Evolutionary conservation across 2,329 filamentous ascomycete genomes (phyloP), one percentile per base, ranked within the genome.

Genomic region (Pseudogymnoascus sp.): DNA sequence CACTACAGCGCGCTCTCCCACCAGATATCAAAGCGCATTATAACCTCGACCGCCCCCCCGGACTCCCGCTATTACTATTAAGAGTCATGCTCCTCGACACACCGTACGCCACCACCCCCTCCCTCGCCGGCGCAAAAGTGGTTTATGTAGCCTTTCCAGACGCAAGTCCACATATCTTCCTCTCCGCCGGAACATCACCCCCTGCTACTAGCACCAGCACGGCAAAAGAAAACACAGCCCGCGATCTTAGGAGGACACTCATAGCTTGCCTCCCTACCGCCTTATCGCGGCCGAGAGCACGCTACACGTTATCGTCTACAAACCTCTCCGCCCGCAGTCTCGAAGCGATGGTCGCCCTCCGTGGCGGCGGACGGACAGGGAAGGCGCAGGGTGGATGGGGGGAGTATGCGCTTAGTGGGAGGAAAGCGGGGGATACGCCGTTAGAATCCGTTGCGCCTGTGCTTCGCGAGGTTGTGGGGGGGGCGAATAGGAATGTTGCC

Each of bases 11-110:
- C 42, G 87, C 92, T 70, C 82, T 92, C 16, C 79, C 90, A 1
- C 89, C 91, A 1, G 82, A 94, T 64, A 84, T 92, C 68, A 95
- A 94, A 74, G 89, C 89, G 4, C 90, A 95, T 74, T 94, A 91
- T 73, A 87, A 90, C 69, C 84, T 94, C 65, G 86, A 89, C 67
- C 84, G 87, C n/a, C 87, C 89, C 62, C 80, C 82, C 62, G 79
- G 81, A 1, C 78, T 89, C n/a, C 84, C 89, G 0, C 77, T 94
- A 3, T 81, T 90, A 0, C 79, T 94, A 25, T 77, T 95, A n/a
- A 85, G 91, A 60, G 86, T 95, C 53, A 89, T 91, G 70, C 84
- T 92, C 64, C 78, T 91, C 66, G 88, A 94, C 72, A 90, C 90
- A 1, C 91, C 91, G 0, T 96, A 95, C 73, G 89, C 88, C 68